A percentile compares a stretch with the other conserved stretches of the same genome.
phyloP scores from a whole-genome alignment of 208 protist genomes.

The Trichomonas tenax region DNA sequence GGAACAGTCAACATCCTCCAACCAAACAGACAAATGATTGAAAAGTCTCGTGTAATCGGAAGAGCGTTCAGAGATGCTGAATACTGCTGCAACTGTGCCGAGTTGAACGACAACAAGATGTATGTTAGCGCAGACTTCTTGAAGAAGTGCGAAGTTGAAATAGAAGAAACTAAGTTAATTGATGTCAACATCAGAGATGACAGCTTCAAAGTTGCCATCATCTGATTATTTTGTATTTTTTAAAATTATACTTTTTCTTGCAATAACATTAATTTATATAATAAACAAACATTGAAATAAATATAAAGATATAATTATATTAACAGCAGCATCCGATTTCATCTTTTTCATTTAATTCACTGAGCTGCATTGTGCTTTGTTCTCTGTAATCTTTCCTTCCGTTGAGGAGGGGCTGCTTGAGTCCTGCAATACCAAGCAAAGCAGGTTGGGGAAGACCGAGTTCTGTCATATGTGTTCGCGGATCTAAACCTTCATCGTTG shows the following conservation, averaged over 20 bases:
- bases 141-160: not conserved
- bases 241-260: not conserved
- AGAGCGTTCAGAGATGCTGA: not conserved
- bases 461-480: not conserved
- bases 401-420: not conserved
- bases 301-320: not conserved
- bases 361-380: not conserved
- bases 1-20: not conserved
- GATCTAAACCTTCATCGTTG: not conserved
- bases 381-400: not conserved
- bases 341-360: conserved; percentile 13
- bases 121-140: not conserved
- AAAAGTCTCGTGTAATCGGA: not conserved
- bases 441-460: not conserved
- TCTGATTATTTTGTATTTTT: not conserved
- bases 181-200: not conserved
- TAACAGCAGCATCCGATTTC: not conserved
- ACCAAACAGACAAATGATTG: not conserved
- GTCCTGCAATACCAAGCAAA: not conserved
- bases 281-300: too few species aligned
- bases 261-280: too few species aligned
- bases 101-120: not conserved
- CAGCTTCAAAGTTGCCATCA: not conserved
- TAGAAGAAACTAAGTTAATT: not conserved
- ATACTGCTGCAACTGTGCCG: not conserved